phyloP scores from a whole-genome alignment of 2,329 filamentous ascomycete species.

The Nigrospora oryzae region DNA sequence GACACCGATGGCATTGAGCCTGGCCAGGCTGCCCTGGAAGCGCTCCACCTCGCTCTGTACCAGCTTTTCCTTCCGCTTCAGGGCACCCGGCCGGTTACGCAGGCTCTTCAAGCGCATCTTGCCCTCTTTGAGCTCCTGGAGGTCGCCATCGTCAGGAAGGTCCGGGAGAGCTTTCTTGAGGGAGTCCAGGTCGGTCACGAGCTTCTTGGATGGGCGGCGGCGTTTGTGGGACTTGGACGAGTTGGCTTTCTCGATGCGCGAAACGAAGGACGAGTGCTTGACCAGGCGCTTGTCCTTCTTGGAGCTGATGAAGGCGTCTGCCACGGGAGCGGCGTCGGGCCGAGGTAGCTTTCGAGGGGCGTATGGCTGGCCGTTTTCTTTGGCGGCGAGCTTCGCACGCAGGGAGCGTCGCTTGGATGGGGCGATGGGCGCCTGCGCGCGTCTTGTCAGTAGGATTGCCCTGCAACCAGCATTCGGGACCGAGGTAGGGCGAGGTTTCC shows the following conservation, averaged over 20 bases:
- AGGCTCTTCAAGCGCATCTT: slow-evolving; percentile 69
- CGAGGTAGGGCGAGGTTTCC: too few relatives aligned
- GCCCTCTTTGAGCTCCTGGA: slow-evolving; percentile 38
- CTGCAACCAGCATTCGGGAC: too few relatives aligned
- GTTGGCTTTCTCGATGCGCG: slow-evolving; percentile 58
- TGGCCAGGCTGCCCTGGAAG: slow-evolving; percentile 76
- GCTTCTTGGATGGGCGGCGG: slow-evolving; percentile 65
- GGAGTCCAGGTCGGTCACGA: slow-evolving; percentile 64
- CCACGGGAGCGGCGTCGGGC: slow-evolving; percentile 35
- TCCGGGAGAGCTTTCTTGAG: slow-evolving; percentile 76
- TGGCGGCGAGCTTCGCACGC: slow-evolving; percentile 45
- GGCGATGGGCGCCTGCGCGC: slow-evolving; percentile 27
- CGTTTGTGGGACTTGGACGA: slow-evolving; percentile 47
- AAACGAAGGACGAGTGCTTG: slow-evolving; percentile 73
- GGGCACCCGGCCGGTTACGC: slow-evolving; percentile 65
- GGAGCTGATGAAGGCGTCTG: slow-evolving; percentile 53
- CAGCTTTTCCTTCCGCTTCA: slow-evolving; percentile 75
- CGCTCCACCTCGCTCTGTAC: slow-evolving; percentile 75
- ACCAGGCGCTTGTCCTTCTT: slow-evolving; percentile 81
- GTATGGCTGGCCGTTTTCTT: slow-evolving; percentile 36
- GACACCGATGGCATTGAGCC: slow-evolving; percentile 43
- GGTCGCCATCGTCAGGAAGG: slow-evolving; percentile 35
- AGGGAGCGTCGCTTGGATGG: slow-evolving; percentile 47
- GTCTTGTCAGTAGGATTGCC: too few relatives aligned
- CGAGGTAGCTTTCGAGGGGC: slow-evolving; percentile 44